phyloP scores from a whole-genome alignment of 192 early-diverging fungal genomes.

The Jimgerdemannia lactiflua region DNA sequence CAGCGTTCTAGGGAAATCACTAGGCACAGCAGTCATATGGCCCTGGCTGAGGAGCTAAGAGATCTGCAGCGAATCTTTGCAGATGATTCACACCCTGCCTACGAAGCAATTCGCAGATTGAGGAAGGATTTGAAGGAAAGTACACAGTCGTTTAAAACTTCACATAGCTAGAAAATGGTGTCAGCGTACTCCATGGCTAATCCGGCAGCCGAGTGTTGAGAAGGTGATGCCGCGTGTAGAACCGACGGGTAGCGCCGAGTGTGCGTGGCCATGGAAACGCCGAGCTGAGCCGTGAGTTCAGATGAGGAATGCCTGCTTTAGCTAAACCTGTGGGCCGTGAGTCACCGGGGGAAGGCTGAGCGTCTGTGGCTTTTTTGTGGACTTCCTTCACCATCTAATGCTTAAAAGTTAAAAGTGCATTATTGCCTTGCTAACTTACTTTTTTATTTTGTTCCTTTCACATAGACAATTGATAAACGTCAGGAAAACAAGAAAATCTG shows the following conservation, averaged over 20 bases:
- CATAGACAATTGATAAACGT: conserved; percentile 1
- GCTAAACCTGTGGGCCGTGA: conserved; percentile 13
- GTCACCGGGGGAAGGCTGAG: conserved; percentile 1
- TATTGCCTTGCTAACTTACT: too few species aligned
- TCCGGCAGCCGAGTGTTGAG: conserved; percentile 16
- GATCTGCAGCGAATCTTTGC: conserved; percentile 4
- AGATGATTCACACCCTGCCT: conserved; percentile 11
- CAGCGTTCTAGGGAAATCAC: too few species aligned
- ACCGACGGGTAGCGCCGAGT: conserved; percentile 19
- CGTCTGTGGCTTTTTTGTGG: conserved; percentile 12
- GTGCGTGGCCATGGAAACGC: conserved; percentile 19
- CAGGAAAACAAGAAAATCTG: conserved; percentile 19
- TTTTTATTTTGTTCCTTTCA: conserved; percentile 15
- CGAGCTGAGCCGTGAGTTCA: conserved; percentile 5
- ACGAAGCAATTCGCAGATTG: conserved; percentile 1
- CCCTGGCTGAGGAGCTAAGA: conserved; percentile 11
- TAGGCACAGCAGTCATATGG: conserved; percentile 5
- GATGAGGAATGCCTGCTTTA: conserved; percentile 11
- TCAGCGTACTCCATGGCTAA: conserved; percentile 16
- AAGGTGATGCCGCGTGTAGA: conserved; percentile 17
- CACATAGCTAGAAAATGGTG: conserved; percentile 8
- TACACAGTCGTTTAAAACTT: conserved; percentile 1
- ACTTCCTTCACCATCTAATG: conserved; percentile 15
- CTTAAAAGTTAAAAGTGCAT: conserved; percentile 7
- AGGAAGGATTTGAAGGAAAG: conserved; percentile 16